Conservation (phyloP, 805 yeast species). For the Pichia manshurica region DNA sequence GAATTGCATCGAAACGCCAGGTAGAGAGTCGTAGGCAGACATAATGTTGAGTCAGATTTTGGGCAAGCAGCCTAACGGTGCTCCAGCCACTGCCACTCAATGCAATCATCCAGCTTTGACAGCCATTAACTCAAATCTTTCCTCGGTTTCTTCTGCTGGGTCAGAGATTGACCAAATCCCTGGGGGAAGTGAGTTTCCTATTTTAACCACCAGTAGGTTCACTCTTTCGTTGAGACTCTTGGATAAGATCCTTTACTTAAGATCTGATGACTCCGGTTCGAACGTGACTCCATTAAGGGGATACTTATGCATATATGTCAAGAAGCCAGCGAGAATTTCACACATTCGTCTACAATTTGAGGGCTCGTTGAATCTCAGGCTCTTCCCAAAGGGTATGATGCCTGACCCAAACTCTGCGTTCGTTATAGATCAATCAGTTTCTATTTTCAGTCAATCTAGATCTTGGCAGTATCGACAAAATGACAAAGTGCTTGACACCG, state of each 20-base stretch:
- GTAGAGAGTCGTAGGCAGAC: background rate
- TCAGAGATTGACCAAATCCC: conserved; percentile 10
- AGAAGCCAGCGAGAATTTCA: conserved; percentile 14
- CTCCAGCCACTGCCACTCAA: too few relatives aligned
- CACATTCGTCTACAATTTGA: conserved; percentile 14
- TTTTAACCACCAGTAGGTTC: conserved; percentile 3
- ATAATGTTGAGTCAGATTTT: background rate
- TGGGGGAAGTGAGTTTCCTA: conserved; percentile 2
- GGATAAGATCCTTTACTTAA: conserved; percentile 14
- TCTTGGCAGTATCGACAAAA: conserved; percentile 12
- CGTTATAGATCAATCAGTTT: background rate
- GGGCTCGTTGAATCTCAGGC: conserved; percentile 13
- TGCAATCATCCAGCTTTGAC: background rate
- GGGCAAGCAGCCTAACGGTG: background rate
- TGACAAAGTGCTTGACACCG: conserved; percentile 9
- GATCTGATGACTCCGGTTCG: conserved; percentile 2
- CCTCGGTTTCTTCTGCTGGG: background rate
- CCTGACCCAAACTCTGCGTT: conserved; percentile 3
- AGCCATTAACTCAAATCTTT: background rate
- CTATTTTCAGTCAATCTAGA: conserved; percentile 10
- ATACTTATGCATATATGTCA: conserved; percentile 16
- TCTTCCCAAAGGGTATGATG: background rate
- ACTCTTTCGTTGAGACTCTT: conserved; percentile 11
- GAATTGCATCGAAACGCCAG: too few relatives aligned
- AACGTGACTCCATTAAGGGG: conserved; percentile 21